These are phyloP conservation scores for Solanum megistacrolobum DNA, from an alignment of 257 asterid species.

Conservation along the genomic window DNA sequence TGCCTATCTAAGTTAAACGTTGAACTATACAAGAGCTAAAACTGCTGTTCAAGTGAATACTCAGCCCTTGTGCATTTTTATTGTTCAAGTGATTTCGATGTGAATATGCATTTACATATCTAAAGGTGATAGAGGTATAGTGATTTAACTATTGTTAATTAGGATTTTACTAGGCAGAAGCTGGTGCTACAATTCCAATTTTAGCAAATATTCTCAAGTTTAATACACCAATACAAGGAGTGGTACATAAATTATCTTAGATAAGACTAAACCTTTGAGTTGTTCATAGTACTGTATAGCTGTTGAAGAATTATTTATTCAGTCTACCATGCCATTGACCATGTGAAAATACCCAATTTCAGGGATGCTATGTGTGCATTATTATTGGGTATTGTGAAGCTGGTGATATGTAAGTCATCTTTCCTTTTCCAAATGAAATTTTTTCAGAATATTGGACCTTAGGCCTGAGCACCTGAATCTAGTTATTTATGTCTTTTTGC, in stretches of 20 bases:
- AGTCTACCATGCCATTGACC: conserved; percentile 3
- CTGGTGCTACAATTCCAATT: not conserved
- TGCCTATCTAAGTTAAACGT: not conserved
- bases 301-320: not conserved
- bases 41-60: not conserved
- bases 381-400: conserved; percentile 98
- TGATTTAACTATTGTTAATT: not conserved
- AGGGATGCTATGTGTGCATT: conserved; percentile 99
- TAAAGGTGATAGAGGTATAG: not conserved
- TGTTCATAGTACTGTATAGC: not conserved
- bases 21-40: not conserved
- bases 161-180: not conserved
- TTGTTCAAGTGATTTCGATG: not conserved
- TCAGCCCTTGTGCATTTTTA: not conserved
- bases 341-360: conserved; percentile 13
- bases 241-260: not conserved
- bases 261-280: not conserved
- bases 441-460: not conserved
- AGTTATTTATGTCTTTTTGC: not conserved
- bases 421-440: not conserved
- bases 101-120: not conserved
- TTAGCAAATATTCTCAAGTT: not conserved
- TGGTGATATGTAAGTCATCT: conserved; percentile 87
- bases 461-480: not conserved
- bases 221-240: not conserved